Conservation (phyloP, 148 eudicot species). For the Amaranthus cruentus region DNA sequence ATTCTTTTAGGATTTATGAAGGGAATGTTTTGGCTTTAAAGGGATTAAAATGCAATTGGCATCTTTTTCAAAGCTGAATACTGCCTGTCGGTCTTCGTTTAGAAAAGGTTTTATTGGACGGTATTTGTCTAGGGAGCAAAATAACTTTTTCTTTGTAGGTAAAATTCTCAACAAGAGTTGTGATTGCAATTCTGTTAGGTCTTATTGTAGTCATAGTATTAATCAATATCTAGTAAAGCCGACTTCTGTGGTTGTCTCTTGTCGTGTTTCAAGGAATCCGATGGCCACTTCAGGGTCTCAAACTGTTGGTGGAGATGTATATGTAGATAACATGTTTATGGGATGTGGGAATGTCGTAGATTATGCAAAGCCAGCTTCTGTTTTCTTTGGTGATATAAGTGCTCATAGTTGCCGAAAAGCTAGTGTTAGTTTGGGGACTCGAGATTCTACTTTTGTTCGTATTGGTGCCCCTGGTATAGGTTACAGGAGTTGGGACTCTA, state of each 20-base stretch:
- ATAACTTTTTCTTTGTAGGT: conserved; percentile 9
- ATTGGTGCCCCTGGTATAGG: conserved; percentile 18
- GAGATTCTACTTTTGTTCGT: conserved; percentile 16
- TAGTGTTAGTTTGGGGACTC: conserved; percentile 44
- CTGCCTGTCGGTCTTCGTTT: conserved; percentile 34
- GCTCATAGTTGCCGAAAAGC: conserved; percentile 33
- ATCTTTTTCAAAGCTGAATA: conserved; percentile 37
- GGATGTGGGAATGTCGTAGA: conserved; percentile 38
- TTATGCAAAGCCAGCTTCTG: conserved; percentile 40
- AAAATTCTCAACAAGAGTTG: conserved; percentile 3
- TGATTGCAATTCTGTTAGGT: conserved; percentile 15
- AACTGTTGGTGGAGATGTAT: conserved; percentile 52
- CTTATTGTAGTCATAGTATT: conserved; percentile 10
- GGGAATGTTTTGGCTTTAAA: conserved; percentile 15
- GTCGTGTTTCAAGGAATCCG: conserved; percentile 8
- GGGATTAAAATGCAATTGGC: conserved; percentile 44
- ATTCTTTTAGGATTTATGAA: conserved; percentile 1
- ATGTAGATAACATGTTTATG: conserved; percentile 39
- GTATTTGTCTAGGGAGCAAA: conserved; percentile 18
- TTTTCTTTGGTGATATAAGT: conserved; percentile 47
- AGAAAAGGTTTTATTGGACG: conserved; percentile 26
- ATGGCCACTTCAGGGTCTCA: conserved; percentile 68
- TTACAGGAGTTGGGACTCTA: conserved; percentile 23
- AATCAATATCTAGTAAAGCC: conserved; percentile 16
- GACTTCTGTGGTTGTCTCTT: neutral